Evolutionary conservation across 1,139 yeast species (phyloP), one percentile per base, ranked within the genome.

Genomic region (Starmera stellimalicola): DNA sequence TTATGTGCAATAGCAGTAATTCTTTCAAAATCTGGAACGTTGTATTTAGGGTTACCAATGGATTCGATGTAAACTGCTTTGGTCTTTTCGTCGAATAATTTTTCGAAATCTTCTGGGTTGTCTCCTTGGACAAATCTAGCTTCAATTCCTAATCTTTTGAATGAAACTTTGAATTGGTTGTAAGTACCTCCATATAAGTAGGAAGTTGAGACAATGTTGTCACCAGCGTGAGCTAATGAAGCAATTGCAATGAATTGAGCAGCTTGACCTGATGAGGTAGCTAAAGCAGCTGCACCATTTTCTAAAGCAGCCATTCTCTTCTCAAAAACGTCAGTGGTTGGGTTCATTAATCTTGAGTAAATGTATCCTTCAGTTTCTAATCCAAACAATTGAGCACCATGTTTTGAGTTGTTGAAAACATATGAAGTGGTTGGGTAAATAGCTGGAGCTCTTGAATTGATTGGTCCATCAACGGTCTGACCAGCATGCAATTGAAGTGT

Each of bases 401-500:
- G 91, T 55, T 83, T 73, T 20, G 95, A 84, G 57, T 83, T 77
- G 42, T 81, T 72, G 60, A 91, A 91, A 29, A 78, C 93, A 53
- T 73, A 91, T 10, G 97, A 88, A 5, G 83, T 67, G n/a, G 87
- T 69, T 34, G 91, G 81, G 57, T 83, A 87, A 54, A 91, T 83
- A 39, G 97, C 96, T 26, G 84, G 88, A 10, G 97, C 95, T 58
- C 96, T 74, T 50, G 70, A 51, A 54, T 65, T 53, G 62, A 71
- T 73, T 43, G 88, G 68, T 44, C 68, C 64, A 52, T 75, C 78
- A 49, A 73, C 60, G 37, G 63, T 64, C 57, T 79, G 88, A 42
- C 97, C 98, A 38, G 95, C 95, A 60, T 91, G 97, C 49, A 91
- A 73, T 66, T 88, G 96, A 45, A 82, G 68, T 30, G 96, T 91